Base-by-base conservation (phyloP, 495 filamentous ascomycete species). In the Saxophila tyrrhenica region DNA sequence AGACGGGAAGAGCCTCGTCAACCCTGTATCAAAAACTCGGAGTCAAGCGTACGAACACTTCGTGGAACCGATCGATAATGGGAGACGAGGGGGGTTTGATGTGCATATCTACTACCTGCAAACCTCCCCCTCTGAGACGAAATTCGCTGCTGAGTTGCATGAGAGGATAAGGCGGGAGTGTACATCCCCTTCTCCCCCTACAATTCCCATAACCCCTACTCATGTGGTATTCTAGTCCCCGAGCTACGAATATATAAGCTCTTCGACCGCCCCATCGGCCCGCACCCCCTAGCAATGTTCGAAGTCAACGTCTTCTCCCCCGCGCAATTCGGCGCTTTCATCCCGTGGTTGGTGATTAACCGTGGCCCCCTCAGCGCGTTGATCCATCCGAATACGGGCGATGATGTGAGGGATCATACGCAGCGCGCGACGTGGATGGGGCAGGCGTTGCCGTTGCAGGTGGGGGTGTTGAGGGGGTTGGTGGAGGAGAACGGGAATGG, bases 261-360 rank as follows among this genome's bases (percentile, higher is more conserved):
- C 58, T 94, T 78, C 74, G 83, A 92, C 60, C 65, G 71, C 39
- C 87, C 88, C 2, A 65, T 95, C 5, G 89, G 89, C 0, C 89
- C 89, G 1, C 89, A 95, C 62, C 82, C 84, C 0, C 69, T 87
- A 0, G 86, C 80, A 44, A 95, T 95, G 89, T 87, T 95, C 59
- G 89, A 95, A 67, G 90, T 95, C 16, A 92, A 92, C 57, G 38
- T 95, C 24, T 85, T 89, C 66, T 87, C 82, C 0, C 89, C 89
- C 0, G 60, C 64, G 3, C 86, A 95, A 66, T 92, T 94, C 60
- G 89, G 89, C 2, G 89, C 89, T 0, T 91, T 95, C 59, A 66
- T 95, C 20, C 74, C 84, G 0, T 95, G 89, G 89, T 71, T 95
- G 42, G 76, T 87, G 23, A 81, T 94, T 52, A 81, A 90, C 63